Conservation (phyloP, 306 rosid genomes). For the Lagenaria siceraria region DNA sequence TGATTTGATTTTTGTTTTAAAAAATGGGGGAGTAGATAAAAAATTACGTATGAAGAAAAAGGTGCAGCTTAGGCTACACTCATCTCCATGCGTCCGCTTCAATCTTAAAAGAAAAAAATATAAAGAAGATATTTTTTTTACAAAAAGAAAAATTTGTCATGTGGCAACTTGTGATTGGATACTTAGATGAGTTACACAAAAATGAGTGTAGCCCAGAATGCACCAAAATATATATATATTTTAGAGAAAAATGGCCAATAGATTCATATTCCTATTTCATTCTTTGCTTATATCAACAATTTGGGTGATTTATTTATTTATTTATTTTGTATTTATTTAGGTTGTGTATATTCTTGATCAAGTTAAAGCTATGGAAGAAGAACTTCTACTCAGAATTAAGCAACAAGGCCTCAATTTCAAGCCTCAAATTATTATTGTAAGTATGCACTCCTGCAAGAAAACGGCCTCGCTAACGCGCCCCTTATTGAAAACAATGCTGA, state of each 20-base stretch:
- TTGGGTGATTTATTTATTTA: neutral
- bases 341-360: conserved; percentile 90
- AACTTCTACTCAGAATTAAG: conserved; percentile 54
- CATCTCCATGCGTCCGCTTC: too few relatives aligned
- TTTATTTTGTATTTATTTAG: conserved; percentile 12
- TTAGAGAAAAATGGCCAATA: too few relatives aligned
- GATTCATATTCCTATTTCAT: neutral
- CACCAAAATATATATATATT: too few relatives aligned
- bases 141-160: too few relatives aligned
- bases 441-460: conserved; percentile 16
- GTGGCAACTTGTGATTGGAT: too few relatives aligned
- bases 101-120: too few relatives aligned
- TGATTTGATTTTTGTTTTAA: neutral
- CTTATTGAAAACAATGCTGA: too few relatives aligned
- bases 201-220: too few relatives aligned
- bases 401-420: conserved; percentile 61
- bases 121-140: too few relatives aligned
- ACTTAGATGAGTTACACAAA: too few relatives aligned
- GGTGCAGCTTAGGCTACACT: too few relatives aligned
- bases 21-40: neutral
- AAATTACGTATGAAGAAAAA: neutral
- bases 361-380: conserved; percentile 80
- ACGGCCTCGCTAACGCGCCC: too few relatives aligned
- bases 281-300: neutral
- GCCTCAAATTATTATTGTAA: conserved; percentile 83